Percentiles rank a stretch among this genome's conserved stretches.
Conservation (phyloP, 2,329 filamentous ascomycete species). For the Stemphylium lycopersici region DNA sequence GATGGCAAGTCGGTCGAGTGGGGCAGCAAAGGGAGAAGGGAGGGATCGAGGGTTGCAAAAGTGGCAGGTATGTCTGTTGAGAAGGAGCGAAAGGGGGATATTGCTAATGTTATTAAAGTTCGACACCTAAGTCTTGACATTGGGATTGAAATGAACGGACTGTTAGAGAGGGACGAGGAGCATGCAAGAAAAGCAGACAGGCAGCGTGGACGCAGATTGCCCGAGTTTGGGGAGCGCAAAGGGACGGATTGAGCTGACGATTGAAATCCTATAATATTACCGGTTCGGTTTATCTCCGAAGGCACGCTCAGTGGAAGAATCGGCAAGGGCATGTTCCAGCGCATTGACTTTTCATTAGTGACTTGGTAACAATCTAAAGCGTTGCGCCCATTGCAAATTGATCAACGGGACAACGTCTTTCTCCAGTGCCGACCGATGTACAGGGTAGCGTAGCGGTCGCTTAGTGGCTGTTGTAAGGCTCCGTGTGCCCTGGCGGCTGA, state of each 20-base stretch:
- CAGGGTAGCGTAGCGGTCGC: not conserved
- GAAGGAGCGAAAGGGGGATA: not conserved
- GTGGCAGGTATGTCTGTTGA: constrained; percentile 43
- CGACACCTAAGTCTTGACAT: constrained; percentile 7
- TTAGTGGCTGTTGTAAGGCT: not conserved
- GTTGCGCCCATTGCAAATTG: not conserved
- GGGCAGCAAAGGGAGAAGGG: constrained; percentile 39
- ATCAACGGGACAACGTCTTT: not conserved
- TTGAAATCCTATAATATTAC: too few relatives aligned
- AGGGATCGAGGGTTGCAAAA: constrained; percentile 48
- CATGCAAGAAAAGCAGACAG: not conserved
- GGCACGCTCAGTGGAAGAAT: too few relatives aligned
- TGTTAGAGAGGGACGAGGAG: not conserved
- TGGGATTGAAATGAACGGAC: not conserved
- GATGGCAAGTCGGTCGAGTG: constrained; percentile 41
- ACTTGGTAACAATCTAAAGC: not conserved
- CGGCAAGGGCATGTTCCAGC: too few relatives aligned
- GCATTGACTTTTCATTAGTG: too few relatives aligned
- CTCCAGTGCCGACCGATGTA: not conserved
- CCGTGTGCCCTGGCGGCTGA: constrained; percentile 3
- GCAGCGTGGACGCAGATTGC: too few relatives aligned
- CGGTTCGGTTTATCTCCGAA: too few relatives aligned
- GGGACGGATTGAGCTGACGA: too few relatives aligned
- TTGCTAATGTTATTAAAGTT: constrained; percentile 6
- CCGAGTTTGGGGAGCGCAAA: too few relatives aligned